Evolutionary conservation across 257 asterid species (phyloP), one percentile per base, ranked within the genome.

Genomic region (Gardenia jasminoides): DNA sequence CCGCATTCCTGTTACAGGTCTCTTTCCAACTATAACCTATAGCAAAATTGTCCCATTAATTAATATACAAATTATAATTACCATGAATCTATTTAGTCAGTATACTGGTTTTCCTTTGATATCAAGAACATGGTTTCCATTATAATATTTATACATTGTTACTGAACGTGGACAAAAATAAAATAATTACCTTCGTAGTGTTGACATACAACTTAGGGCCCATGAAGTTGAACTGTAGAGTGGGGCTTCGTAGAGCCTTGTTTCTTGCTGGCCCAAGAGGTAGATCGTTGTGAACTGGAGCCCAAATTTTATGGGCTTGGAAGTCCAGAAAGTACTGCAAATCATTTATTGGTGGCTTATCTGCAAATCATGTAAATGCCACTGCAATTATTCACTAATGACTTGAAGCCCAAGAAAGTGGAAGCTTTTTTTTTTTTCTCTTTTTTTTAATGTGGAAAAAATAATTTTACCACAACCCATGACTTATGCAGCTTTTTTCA

Each of bases 1-100:
- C 31, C 99, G 88, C 90, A 95, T 91, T 74, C 99, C 99, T 10
- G 96, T 93, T n/a, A 91, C 91, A 0, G 98, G 98, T 44, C 74
- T 81, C 77, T 86, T 89, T 41, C 92, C 96, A 2, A 84, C 82
- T 7, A 81, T 82, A 28, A 94, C 98, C 98, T 93, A 56, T 24
- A 22, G 4, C 2, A 61, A 68, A 61, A 12, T 3, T 16, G 0
- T 13, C 19, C 13, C 9, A 43, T 47, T 43, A 69, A 68, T 54
- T 4, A 19, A 43, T 10, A 20, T 4, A 13, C 12, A 24, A 62
- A 2, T 24, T 24, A 24, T 10, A 59, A 59, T 59, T 8, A 2
- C 1, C 66, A 59, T 59, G 66, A 59, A 58, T 19, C 41, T 6
- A 56, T 7, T 74, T 54, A 6, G n/a, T n/a, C n/a, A n/a, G 9